phyloP scores from a whole-genome alignment of 441 rosid genomes.

The Metrosideros polymorpha region DNA sequence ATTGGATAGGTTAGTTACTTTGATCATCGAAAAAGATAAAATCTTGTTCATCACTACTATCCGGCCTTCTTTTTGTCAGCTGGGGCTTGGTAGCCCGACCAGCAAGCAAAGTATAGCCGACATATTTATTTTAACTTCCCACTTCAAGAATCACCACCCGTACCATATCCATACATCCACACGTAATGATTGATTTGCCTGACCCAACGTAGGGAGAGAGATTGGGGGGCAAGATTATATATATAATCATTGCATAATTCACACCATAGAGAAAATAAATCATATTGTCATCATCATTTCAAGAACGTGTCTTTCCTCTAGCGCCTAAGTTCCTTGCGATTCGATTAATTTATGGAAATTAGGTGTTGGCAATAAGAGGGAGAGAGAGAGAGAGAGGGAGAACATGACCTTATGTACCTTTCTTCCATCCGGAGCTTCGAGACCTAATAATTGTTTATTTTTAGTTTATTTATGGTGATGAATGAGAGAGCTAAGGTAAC shows the following conservation, averaged over 20 bases:
- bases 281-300: neutral
- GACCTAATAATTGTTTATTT: neutral
- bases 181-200: neutral
- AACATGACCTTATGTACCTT: neutral
- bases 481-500: neutral
- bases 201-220: neutral
- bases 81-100: slow-evolving; percentile 23
- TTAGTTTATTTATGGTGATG: neutral
- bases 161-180: neutral
- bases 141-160: neutral
- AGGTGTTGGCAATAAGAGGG: neutral
- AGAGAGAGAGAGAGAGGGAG: neutral
- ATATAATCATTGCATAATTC: neutral
- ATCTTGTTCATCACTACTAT: neutral
- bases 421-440: neutral
- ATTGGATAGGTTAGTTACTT: slow-evolving; percentile 1
- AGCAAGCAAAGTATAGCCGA: slow-evolving; percentile 23
- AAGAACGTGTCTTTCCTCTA: neutral
- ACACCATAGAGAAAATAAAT: slow-evolving; percentile 1
- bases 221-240: accelerated
- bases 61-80: slow-evolving; percentile 22
- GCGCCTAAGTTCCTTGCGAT: neutral
- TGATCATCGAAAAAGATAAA: neutral
- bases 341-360: neutral
- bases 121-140: neutral